phyloP scores from a whole-genome alignment of 805 yeast genomes.

The Myxozyma lipomycoides region DNA sequence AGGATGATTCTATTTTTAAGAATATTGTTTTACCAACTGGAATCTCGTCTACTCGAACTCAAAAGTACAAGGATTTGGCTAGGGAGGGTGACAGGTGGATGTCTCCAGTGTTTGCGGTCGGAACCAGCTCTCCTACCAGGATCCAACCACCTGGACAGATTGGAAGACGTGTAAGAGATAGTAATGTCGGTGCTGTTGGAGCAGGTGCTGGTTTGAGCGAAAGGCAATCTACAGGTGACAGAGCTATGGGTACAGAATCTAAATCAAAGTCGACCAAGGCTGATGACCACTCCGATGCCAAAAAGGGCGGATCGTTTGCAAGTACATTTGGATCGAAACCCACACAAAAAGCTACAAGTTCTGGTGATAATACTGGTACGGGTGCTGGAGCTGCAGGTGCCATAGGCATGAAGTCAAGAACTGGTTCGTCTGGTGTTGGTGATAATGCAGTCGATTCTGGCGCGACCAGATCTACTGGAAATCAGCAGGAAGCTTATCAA shows the following conservation, averaged over 20 bases:
- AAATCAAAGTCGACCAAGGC: too few species aligned
- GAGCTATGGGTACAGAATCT: not conserved
- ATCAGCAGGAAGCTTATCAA: not conserved
- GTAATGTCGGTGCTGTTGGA: not conserved
- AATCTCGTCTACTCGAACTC: slow-evolving; percentile 7
- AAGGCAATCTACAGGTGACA: not conserved
- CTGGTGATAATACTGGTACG: slow-evolving; percentile 4
- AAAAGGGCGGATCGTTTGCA: too few species aligned
- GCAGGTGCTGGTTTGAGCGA: too few species aligned
- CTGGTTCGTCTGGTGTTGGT: slow-evolving; percentile 4
- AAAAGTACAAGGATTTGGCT: slow-evolving; percentile 20
- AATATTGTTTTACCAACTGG: slow-evolving; percentile 22
- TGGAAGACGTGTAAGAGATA: slow-evolving; percentile 1
- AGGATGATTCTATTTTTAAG: slow-evolving; percentile 18
- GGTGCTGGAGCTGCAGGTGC: slow-evolving; percentile 7
- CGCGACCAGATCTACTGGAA: not conserved
- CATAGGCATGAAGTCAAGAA: slow-evolving; percentile 4
- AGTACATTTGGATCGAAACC: not conserved
- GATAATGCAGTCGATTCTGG: not conserved
- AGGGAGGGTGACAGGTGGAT: slow-evolving; percentile 25
- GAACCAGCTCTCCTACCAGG: slow-evolving; percentile 3
- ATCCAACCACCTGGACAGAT: slow-evolving; percentile 4
- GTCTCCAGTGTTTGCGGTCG: slow-evolving; percentile 23
- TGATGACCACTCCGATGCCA: too few species aligned
- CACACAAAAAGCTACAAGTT: not conserved